Base-by-base conservation (phyloP, 2,329 filamentous ascomycete species). In the Nemania sp. region DNA sequence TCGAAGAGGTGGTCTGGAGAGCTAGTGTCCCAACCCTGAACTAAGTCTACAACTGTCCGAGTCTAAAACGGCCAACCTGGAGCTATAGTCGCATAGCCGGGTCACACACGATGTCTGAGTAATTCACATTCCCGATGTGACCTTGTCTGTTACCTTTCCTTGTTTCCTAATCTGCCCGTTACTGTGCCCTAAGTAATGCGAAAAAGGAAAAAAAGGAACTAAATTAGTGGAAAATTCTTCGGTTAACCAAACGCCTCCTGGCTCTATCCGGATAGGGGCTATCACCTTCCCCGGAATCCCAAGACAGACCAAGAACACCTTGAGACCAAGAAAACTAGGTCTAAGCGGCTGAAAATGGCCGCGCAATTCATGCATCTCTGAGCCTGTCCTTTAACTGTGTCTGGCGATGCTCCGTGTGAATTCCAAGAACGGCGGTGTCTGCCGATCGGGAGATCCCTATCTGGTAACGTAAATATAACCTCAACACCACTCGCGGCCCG, bases 111-210 rank as follows among this genome's bases (percentile, higher is more conserved):
- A 43, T 41, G 27, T 27, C 29, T 54, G 41, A 45, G 54, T 45
- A 45, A 52, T 43, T 58, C 53, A 62, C 29, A 57, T 26, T 47
- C 29, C 45, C 54, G 24, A 29, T 47, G 59, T 66, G 47, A 67
- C 54, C 38, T 41, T 18, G 22, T 26, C n/a, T 5, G 20, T 66
- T 56, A 62, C 64, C 41, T 47, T 57, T 11, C 32, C 24, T 10
- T 24, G 49, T 51, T 59, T 32, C 20, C 56, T 22, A 13, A n/a
- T 8, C 41, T n/a, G 26, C 6, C 45, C 18, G 26, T 32, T 22
- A 32, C 38, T 8, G 13, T 47, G 29, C 3, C 7, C 11, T 41
- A 35, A n/a, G 15, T 5, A 45, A 15, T 3, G n/a, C 13, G 15
- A 45, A 45, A 45, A 4, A n/a, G 15, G 11, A n/a, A n/a, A 45